A percentile compares a stretch with the other conserved stretches of the same genome.
Evolutionary conservation across 306 rosid genomes (phyloP).

Genomic region (Astragalus glycyphyllos): DNA sequence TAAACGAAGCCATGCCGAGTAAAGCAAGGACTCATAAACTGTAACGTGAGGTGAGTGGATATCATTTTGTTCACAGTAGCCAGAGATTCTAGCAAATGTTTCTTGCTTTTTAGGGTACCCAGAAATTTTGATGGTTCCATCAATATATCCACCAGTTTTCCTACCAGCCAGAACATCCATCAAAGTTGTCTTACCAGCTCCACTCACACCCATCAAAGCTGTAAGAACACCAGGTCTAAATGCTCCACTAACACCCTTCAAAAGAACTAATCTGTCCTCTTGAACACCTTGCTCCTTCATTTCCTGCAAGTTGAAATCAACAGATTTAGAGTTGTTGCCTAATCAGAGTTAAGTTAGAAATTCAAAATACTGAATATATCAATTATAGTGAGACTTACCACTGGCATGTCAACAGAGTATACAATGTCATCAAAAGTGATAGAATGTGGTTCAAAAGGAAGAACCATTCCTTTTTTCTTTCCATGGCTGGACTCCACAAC

Average conservation of each 20-base stretch:
- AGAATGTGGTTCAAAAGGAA: constrained; percentile 63
- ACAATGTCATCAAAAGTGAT: constrained; percentile 58
- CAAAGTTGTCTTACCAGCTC: constrained; percentile 74
- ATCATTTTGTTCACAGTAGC: constrained; percentile 72
- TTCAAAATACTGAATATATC: not conserved
- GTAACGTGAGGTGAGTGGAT: constrained; percentile 73
- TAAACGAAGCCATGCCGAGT: constrained; percentile 71
- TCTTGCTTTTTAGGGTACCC: constrained; percentile 69
- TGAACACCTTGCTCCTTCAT: constrained; percentile 59
- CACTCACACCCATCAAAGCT: constrained; percentile 75
- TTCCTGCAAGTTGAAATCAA: constrained; percentile 49
- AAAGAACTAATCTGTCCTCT: constrained; percentile 56
- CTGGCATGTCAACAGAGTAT: constrained; percentile 71
- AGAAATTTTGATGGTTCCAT: constrained; percentile 57
- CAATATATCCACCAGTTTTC: constrained; percentile 72
- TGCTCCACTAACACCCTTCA: constrained; percentile 64
- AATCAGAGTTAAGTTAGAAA: not conserved
- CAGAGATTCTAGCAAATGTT: constrained; percentile 64
- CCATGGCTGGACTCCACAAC: constrained; percentile 37
- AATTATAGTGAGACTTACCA: constrained; percentile 39
- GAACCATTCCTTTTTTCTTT: constrained; percentile 62
- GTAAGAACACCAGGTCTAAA: constrained; percentile 74
- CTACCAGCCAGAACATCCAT: constrained; percentile 75
- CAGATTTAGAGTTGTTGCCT: not conserved
- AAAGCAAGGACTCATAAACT: constrained; percentile 59